Conservation (phyloP, 768 basidiomycete genomes). For the Sarcodon sp. region DNA sequence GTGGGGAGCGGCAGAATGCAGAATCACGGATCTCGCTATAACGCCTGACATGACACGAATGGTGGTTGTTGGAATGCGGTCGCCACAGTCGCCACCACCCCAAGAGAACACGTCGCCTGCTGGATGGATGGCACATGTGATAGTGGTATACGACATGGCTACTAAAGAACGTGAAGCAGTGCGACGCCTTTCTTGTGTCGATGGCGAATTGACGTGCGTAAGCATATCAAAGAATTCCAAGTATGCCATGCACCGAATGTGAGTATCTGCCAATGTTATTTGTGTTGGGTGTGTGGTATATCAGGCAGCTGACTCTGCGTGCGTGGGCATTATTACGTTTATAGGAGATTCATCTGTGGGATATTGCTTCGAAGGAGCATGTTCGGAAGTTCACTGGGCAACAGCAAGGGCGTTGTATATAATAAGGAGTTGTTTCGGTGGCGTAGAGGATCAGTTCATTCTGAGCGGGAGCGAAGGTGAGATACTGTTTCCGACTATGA, state of each 20-base stretch:
- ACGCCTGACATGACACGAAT: constrained; percentile 77
- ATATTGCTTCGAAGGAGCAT: constrained; percentile 55
- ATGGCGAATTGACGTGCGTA: constrained; percentile 81
- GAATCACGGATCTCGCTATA: constrained; percentile 78
- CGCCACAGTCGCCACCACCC: constrained; percentile 8
- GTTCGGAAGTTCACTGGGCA: constrained; percentile 82
- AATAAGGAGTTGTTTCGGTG: constrained; percentile 91
- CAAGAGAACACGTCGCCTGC: constrained; percentile 10
- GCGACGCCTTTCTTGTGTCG: constrained; percentile 21
- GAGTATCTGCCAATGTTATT: constrained; percentile 16
- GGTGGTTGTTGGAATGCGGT: constrained; percentile 62
- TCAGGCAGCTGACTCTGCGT: neutral
- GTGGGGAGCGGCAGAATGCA: constrained; percentile 61
- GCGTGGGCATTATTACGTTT: constrained; percentile 6
- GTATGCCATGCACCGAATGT: constrained; percentile 83
- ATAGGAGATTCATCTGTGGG: constrained; percentile 87
- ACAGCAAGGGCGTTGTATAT: constrained; percentile 70
- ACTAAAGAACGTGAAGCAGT: constrained; percentile 60
- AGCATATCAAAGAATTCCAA: constrained; percentile 78
- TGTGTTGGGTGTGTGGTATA: neutral
- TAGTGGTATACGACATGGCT: constrained; percentile 67
- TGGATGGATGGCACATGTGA: constrained; percentile 34
- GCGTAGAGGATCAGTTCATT: constrained; percentile 77
- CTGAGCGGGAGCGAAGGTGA: constrained; percentile 92
- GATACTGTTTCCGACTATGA: constrained; percentile 9